Conservation (phyloP, 1,284 basidiomycete genomes). For the Cryptococcus jaspeensis region DNA sequence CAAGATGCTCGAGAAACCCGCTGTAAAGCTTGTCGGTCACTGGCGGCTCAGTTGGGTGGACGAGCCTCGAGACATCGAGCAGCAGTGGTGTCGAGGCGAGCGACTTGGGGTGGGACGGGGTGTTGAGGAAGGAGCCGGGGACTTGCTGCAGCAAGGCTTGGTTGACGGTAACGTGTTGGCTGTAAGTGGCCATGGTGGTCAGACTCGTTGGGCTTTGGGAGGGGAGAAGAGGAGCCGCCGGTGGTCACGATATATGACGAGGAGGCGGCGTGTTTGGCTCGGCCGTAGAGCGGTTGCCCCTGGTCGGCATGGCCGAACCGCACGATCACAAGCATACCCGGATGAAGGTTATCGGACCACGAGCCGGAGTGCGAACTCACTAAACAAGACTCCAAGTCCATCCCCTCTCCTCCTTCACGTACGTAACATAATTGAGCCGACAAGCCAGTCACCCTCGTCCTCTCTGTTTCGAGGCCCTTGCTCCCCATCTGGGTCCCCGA, state of each 20-base stretch:
- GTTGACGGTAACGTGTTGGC: slow-evolving; percentile 24
- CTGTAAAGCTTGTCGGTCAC: slow-evolving; percentile 55
- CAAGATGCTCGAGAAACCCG: slow-evolving; percentile 64
- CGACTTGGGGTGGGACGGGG: slow-evolving; percentile 22
- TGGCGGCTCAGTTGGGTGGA: slow-evolving; percentile 24
- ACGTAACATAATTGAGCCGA: no score
- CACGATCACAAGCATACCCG: no score
- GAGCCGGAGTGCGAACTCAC: no score
- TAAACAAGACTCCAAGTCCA: no score
- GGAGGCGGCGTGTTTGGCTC: not conserved
- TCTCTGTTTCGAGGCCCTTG: no score
- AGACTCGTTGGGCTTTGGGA: no score
- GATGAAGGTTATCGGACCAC: no score
- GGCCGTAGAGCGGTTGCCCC: not conserved
- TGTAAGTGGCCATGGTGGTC: slow-evolving; percentile 24
- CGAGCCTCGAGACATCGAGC: slow-evolving; percentile 22
- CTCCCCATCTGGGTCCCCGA: no score
- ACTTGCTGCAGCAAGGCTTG: slow-evolving; percentile 10
- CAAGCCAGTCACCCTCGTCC: no score
- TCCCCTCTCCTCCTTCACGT: no score
- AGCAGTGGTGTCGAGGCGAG: slow-evolving; percentile 20
- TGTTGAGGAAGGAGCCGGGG: slow-evolving; percentile 3
- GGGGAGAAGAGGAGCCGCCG: not conserved
- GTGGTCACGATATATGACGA: not conserved
- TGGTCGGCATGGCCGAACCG: not conserved